A percentile compares a stretch with the other conserved stretches of the same genome.
phyloP scores from a whole-genome alignment of 176 grass and related monocot genomes.

The Bolboschoenus planiculmis region DNA sequence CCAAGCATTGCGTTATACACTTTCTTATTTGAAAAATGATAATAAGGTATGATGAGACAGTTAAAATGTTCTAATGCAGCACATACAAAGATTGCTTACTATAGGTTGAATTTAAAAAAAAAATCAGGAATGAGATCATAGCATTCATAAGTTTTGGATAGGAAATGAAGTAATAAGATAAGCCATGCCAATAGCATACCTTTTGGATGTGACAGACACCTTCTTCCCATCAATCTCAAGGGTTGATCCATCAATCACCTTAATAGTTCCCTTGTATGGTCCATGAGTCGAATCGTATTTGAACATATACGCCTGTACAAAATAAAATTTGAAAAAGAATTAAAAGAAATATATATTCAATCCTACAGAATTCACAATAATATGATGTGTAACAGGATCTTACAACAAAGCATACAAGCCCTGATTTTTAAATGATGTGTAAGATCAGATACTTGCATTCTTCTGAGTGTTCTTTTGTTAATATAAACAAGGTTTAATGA shows the following conservation, averaged over 20 bases:
- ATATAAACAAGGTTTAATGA: neutral
- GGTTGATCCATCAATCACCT: slow-evolving; percentile 51
- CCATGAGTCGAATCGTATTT: slow-evolving; percentile 85
- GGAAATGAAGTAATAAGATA: slow-evolving; percentile 24
- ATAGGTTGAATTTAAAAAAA: neutral
- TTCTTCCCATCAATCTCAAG: slow-evolving; percentile 89
- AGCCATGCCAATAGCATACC: slow-evolving; percentile 36
- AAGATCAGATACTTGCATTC: neutral
- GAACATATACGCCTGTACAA: slow-evolving; percentile 75
- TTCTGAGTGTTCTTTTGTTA: neutral
- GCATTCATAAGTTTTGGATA: neutral
- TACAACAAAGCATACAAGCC: neutral
- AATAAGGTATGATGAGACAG: slow-evolving; percentile 12
- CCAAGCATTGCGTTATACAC: neutral
- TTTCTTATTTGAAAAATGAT: neutral
- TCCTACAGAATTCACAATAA: neutral
- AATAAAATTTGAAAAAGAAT: neutral
- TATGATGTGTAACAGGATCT: neutral
- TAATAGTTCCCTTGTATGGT: slow-evolving; percentile 61
- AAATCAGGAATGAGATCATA: neutral
- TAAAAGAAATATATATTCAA: neutral
- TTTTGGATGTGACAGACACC: slow-evolving; percentile 64
- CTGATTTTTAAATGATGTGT: neutral
- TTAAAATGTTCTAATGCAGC: neutral
- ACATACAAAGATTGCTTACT: neutral